Evolutionary conservation across 2,329 filamentous ascomycete genomes (phyloP), one percentile per base, ranked within the genome.

Genomic region (Penicillium capsulatum): DNA sequence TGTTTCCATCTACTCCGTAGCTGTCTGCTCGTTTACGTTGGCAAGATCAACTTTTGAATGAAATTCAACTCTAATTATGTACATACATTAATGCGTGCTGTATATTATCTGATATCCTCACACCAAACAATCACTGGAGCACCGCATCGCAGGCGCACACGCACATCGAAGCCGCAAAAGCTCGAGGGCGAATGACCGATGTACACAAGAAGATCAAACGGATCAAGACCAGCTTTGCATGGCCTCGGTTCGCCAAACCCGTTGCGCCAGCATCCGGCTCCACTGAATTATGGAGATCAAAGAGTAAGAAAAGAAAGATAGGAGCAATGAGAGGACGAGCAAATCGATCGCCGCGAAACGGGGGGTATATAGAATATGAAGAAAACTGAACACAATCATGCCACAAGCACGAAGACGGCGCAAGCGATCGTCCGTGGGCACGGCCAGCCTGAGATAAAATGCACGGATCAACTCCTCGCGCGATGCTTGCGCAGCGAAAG

Each of bases 341-440:
- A 46, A 37, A 32, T 47, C 22, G 37, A 42, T 47, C 47, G 50
- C 47, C 55, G 38, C 51, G 54, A 53, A 53, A 48, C 54, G 56
- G 58, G 57, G 60, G 60, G 60, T 61, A 55, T 57, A 58, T 53
- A 49, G 43, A 55, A 57, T 51, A 48, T 46, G 42, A 46, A 48
- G 44, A 40, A 41, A 43, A 41, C 46, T 35, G 44, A 42, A 50
- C 52, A 42, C 44, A 47, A 46, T 38, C 34, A 53, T 47, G 36
- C 17, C 17, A 45, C 22, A 16, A 27, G 38, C 19, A 29, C 30
- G 35, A 39, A 32, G 43, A 31, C 32, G 9, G 14, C 27, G 38
- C 26, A 11, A n/a, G 26, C 10, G n/a, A 14, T 28, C 26, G 11
- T 28, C 26, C 19, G 19, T 6, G n/a, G 11, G 11, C 10, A 11